A percentile compares a stretch with the other conserved stretches of the same genome.
Conservation (phyloP, 768 basidiomycete species). For the Boletus speciosus region DNA sequence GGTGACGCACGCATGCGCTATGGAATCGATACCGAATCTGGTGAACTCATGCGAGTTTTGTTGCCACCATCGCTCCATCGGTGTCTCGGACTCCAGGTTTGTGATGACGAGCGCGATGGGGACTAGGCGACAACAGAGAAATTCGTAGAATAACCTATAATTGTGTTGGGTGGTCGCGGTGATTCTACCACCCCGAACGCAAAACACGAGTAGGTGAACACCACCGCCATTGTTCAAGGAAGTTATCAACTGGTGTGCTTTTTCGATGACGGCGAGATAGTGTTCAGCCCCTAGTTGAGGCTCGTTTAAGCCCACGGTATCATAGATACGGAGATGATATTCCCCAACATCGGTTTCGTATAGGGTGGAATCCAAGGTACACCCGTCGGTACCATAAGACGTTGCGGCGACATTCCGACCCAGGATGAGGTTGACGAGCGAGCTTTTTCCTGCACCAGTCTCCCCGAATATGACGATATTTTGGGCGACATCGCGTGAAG, state of each 20-base stretch:
- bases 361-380: conserved; percentile 33
- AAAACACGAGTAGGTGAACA: conserved; percentile 38
- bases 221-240: conserved; percentile 29
- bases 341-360: conserved; percentile 17
- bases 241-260: conserved; percentile 31
- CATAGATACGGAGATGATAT: conserved; percentile 24
- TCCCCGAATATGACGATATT: conserved; percentile 33
- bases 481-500: conserved; percentile 11
- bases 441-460: conserved; percentile 40
- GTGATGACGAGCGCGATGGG: conserved; percentile 40
- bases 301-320: conserved; percentile 33
- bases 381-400: conserved; percentile 34
- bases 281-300: conserved; percentile 21
- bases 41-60: conserved; percentile 26
- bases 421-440: conserved; percentile 42
- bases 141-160: conserved; percentile 37
- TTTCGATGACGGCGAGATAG: conserved; percentile 26
- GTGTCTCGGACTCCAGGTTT: conserved; percentile 34
- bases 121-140: conserved; percentile 37
- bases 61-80: conserved; percentile 36
- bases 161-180: conserved; percentile 34
- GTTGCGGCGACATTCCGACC: conserved; percentile 27
- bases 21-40: conserved; percentile 18
- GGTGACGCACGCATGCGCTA: conserved; percentile 31
- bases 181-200: conserved; percentile 37